Conservation (phyloP, 2,329 filamentous ascomycete genomes). For the Trichoderma sp. region DNA sequence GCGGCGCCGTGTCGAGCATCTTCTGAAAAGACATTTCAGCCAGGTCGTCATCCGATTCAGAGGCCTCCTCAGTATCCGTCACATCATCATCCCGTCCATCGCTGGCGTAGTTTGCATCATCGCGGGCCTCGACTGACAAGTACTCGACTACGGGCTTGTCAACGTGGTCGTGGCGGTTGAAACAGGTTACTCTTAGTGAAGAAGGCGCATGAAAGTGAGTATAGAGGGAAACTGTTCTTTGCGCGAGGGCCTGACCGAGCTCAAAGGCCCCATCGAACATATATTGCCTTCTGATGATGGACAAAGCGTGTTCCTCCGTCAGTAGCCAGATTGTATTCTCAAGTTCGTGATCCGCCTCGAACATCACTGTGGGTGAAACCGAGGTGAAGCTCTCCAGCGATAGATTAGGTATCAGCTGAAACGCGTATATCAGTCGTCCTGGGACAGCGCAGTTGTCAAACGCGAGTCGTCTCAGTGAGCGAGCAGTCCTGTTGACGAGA, state of each 20-base stretch:
- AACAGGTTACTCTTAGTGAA: too few species aligned
- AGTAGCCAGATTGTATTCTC: background rate
- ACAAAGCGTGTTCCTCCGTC: background rate
- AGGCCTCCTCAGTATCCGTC: background rate
- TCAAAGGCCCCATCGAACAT: too few species aligned
- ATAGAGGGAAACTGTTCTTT: too few species aligned
- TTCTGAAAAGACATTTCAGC: background rate
- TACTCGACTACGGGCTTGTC: too few species aligned
- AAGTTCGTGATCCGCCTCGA: background rate
- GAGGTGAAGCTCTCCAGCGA: background rate
- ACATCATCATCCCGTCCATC: background rate
- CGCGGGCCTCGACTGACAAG: too few species aligned
- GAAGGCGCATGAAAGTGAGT: too few species aligned
- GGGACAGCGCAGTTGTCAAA: background rate
- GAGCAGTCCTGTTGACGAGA: background rate
- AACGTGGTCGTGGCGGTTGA: too few species aligned
- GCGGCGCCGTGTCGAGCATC: background rate
- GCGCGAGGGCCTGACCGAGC: too few species aligned
- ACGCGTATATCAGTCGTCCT: background rate
- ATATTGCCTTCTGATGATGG: too few species aligned
- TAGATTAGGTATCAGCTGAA: background rate
- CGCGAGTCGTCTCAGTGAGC: background rate
- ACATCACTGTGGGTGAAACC: background rate
- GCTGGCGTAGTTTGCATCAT: too few species aligned
- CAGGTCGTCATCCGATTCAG: background rate